phyloP scores from a whole-genome alignment of 106 monocot genomes.

The Gastrodia elata region DNA sequence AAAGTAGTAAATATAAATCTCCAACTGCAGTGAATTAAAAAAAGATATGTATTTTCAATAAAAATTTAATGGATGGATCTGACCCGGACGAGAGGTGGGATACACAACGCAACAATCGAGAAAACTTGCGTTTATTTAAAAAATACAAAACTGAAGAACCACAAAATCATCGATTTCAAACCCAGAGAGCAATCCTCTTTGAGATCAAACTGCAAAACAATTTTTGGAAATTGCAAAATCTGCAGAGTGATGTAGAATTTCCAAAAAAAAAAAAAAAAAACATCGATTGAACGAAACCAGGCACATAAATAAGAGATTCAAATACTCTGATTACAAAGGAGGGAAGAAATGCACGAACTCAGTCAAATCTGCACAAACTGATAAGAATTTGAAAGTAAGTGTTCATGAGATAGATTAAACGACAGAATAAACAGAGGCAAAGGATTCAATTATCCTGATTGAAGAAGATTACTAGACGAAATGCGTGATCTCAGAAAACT shows the following conservation, averaged over 20 bases:
- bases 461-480: background rate
- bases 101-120: background rate
- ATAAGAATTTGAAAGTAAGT: too few species aligned
- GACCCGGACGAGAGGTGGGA: background rate
- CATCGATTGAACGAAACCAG: too few species aligned
- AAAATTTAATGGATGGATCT: background rate
- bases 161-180: background rate
- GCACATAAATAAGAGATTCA: too few species aligned
- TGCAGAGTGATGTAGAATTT: too few species aligned
- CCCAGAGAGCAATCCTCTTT: background rate
- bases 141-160: background rate
- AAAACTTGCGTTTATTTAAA: background rate
- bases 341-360: too few species aligned
- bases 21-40: background rate
- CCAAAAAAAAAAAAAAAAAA: too few species aligned
- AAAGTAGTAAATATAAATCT: background rate
- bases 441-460: background rate
- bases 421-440: too few species aligned
- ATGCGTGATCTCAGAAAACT: background rate
- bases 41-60: background rate
- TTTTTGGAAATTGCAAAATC: background rate
- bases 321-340: too few species aligned
- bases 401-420: too few species aligned
- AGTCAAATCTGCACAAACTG: too few species aligned
- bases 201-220: background rate